Conservation (phyloP, 2,329 filamentous ascomycete species). For the Harringtonia lauricola region DNA sequence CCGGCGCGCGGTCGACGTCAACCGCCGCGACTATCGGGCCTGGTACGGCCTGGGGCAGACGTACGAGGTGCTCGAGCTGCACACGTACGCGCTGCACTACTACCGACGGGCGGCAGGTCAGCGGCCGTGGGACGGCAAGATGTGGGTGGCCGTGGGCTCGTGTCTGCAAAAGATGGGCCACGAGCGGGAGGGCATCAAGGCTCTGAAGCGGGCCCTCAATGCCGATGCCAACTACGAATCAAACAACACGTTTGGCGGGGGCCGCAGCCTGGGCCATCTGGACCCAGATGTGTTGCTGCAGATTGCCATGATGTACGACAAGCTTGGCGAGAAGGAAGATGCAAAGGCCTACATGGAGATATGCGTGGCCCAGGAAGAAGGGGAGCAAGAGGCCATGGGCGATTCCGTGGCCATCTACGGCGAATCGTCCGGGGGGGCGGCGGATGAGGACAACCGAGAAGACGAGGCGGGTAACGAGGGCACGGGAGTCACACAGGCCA, state of each 20-base stretch:
- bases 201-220: conserved; percentile 81
- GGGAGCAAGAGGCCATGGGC: conserved; percentile 32
- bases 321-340: conserved; percentile 64
- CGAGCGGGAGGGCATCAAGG: conserved; percentile 83
- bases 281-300: conserved; percentile 87
- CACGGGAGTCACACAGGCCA: conserved; percentile 81
- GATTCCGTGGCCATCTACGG: conserved; percentile 45
- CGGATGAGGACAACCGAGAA: conserved; percentile 24
- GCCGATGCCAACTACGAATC: conserved; percentile 77
- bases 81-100: conserved; percentile 94
- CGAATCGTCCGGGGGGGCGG: conserved; percentile 26
- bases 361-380: conserved; percentile 84
- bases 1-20: conserved; percentile 87
- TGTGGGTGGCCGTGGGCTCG: conserved; percentile 94
- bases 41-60: conserved; percentile 98
- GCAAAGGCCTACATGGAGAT: conserved; percentile 93
- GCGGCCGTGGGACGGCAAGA: conserved; percentile 92
- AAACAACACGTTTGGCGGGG: conserved; percentile 42
- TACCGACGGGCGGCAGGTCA: conserved; percentile 91
- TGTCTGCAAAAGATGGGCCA: conserved; percentile 86
- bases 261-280: conserved; percentile 46
- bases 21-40: conserved; percentile 89
- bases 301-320: conserved; percentile 83
- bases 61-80: conserved; percentile 96
- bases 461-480: conserved; percentile 33